Evolutionary conservation across 2,329 filamentous ascomycete species (phyloP), one percentile per base, ranked within the genome.

Genomic region (Trichoderma gracile): DNA sequence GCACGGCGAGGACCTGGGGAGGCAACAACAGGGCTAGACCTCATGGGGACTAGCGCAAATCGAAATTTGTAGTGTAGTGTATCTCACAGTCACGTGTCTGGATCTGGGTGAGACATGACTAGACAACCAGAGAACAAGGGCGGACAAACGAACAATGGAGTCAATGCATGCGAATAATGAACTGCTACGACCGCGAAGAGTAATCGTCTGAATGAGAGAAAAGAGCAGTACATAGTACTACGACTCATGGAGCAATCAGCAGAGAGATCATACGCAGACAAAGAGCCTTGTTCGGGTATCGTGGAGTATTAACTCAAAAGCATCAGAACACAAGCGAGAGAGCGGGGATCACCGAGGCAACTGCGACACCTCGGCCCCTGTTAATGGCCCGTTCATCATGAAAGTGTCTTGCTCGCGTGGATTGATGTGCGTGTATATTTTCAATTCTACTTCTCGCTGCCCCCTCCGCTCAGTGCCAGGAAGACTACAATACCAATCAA

Each of bases 401-500:
- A 19, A 33, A 54, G 19, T 4, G 9, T 25, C 14, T 25, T 45
- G 10, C 21, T 46, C 25, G 21, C 3, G 15, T 45, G 40, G n/a
- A 46, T 5, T 5, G 4, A 38, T 46, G 8, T 46, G 59, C 30
- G 43, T 19, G 47, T 66, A 10, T 33, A 42, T 42, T 62, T 23
- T 47, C 42, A 9, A 30, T 17, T 79, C 78, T 79, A 84, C 76
- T 85, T 84, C 69, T 81, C 79, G 58, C 57, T 64, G 12, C 79
- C 80, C 33, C 81, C 84, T 59, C 84, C 80, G 56, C 81, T 78
- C 67, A 87, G 69, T 7, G 85, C 73, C 68, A 90, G 73, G 55
- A 89, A 70, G 30, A 82, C 77, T 27, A 80, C 81, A 30, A 85
- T 79, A 21, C 77, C 82, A 75, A 87, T 75, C 69, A 86, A 73